These are phyloP conservation scores for Thalassiosira ordinaria DNA, from an alignment of 352 stramenopile genomes.

Conservation along the genomic window DNA sequence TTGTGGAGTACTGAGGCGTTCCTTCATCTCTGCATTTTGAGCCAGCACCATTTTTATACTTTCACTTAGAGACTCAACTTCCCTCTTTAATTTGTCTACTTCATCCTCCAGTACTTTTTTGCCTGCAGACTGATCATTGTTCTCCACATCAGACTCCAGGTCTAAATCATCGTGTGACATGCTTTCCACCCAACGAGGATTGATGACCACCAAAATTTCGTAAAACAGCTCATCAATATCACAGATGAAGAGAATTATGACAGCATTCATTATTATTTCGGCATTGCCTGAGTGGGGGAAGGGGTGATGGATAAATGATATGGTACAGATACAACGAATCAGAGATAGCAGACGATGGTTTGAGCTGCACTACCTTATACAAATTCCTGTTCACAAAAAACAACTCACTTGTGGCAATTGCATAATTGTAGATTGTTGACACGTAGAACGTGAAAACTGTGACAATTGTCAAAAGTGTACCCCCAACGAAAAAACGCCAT, in stretches of 20 bases:
- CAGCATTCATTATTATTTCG: slow-evolving; percentile 44
- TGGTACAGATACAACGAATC: not conserved
- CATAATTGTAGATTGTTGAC: slow-evolving; percentile 49
- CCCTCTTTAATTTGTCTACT: too few relatives aligned
- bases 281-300: slow-evolving; percentile 13
- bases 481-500: slow-evolving; percentile 27
- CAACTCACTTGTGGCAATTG: slow-evolving; percentile 38
- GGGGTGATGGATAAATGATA: not conserved
- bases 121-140: too few relatives aligned
- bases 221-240: slow-evolving; percentile 44
- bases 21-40: too few relatives aligned
- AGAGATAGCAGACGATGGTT: not conserved
- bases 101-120: too few relatives aligned
- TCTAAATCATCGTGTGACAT: too few relatives aligned
- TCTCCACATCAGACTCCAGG: too few relatives aligned
- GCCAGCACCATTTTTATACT: too few relatives aligned
- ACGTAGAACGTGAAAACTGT: slow-evolving; percentile 28
- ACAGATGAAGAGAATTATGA: slow-evolving; percentile 41
- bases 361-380: too few relatives aligned
- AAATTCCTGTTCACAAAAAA: not conserved
- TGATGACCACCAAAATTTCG: not conserved
- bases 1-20: too few relatives aligned
- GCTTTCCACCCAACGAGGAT: not conserved
- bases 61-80: too few relatives aligned
- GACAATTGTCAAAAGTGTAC: slow-evolving; percentile 8